Evolutionary conservation across 768 basidiomycete genomes (phyloP).

Genomic region (Lactifluus rugatus): DNA sequence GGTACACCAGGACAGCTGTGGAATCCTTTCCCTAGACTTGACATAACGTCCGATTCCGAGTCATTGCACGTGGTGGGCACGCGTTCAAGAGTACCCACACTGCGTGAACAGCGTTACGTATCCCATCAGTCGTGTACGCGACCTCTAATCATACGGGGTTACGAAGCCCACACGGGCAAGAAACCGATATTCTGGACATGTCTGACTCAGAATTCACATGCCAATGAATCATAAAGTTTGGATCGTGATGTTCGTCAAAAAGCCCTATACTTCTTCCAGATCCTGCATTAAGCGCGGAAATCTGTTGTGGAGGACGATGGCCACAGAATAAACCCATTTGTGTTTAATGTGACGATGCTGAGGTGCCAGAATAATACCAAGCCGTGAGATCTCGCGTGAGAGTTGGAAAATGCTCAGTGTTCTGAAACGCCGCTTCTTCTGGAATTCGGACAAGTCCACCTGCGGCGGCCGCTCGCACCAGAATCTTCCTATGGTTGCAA

Average conservation of each 20-base stretch:
- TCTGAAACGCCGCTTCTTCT: neutral
- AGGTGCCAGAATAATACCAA: neutral
- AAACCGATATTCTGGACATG: neutral
- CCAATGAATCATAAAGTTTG: neutral
- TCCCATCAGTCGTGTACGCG: neutral
- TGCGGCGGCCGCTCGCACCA: neutral
- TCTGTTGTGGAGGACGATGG: neutral
- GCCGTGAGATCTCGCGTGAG: no score
- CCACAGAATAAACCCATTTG: neutral
- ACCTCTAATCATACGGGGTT: neutral
- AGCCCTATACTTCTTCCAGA: neutral
- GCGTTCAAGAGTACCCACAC: no score
- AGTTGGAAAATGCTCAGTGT: neutral
- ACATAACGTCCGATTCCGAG: no score
- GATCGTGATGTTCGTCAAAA: neutral
- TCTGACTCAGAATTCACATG: neutral
- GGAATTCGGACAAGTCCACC: neutral
- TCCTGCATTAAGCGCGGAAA: neutral
- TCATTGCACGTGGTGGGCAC: no score
- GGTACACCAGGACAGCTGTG: neutral
- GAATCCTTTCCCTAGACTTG: neutral
- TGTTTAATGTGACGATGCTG: neutral
- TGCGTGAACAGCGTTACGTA: no score
- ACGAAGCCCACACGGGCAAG: neutral
- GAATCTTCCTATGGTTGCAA: neutral